Percentiles rank a stretch among this genome's conserved stretches.
Conservation (phyloP, 2,329 filamentous ascomycete genomes). For the Sporothrix protearum region DNA sequence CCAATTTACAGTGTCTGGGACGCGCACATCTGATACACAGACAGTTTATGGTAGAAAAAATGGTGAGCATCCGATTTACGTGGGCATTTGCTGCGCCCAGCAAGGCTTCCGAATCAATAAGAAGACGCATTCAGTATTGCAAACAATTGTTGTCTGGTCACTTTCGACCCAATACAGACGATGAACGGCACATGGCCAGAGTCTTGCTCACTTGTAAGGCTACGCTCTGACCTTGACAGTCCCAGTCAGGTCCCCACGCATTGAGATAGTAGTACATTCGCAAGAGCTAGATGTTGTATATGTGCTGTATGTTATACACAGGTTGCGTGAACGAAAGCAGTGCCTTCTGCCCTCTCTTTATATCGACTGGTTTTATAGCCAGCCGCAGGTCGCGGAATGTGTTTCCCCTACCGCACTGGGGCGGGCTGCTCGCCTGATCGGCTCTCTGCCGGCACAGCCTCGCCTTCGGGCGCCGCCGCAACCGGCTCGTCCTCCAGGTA, state of each 20-base stretch:
- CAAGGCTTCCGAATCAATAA: background rate
- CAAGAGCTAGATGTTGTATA: slow-evolving; percentile 12
- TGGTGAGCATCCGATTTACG: background rate
- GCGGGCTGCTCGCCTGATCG: background rate
- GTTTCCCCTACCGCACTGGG: background rate
- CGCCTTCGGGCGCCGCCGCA: background rate
- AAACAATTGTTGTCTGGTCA: background rate
- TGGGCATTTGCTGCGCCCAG: background rate
- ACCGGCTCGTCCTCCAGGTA: slow-evolving; percentile 37
- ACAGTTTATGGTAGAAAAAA: background rate
- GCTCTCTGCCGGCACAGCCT: slow-evolving; percentile 9
- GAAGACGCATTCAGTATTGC: background rate
- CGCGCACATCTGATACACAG: background rate
- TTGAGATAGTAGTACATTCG: slow-evolving; percentile 17
- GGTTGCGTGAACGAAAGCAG: background rate
- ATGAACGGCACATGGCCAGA: background rate
- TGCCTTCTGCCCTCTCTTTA: background rate
- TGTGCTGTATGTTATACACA: slow-evolving; percentile 15
- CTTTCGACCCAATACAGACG: background rate
- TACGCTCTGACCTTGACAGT: background rate
- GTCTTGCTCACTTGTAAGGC: background rate
- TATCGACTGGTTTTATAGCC: background rate
- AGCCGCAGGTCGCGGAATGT: background rate
- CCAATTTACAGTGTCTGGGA: background rate
- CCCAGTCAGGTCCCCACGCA: background rate